Evolutionary conservation across 371 early-diverging fungal genomes (phyloP).

Genomic region (Apophysomyces sp.): DNA sequence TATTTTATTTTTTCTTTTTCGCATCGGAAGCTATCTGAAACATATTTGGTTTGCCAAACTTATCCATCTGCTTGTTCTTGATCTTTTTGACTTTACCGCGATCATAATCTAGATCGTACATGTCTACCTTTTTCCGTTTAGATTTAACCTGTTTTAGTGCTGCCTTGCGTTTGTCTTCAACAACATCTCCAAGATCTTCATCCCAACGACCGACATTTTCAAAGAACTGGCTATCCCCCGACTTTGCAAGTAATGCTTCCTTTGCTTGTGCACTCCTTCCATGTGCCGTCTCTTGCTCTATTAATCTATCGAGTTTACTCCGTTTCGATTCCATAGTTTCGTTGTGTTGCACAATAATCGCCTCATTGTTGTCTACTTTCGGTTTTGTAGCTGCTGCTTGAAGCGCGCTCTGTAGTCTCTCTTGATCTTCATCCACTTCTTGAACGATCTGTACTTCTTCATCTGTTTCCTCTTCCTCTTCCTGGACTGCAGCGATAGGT

Average conservation of each 20-base stretch:
- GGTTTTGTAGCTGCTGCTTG: conserved; percentile 41
- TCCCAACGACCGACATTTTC: conserved; percentile 52
- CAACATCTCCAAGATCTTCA: conserved; percentile 25
- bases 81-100: conserved; percentile 78
- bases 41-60: conserved; percentile 39
- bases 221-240: conserved; percentile 35
- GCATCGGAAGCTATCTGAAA: conserved; percentile 41
- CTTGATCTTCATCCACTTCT: conserved; percentile 31
- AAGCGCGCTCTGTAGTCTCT: conserved; percentile 25
- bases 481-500: conserved; percentile 1
- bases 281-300: conserved; percentile 42
- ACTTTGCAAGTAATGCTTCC: conserved; percentile 30
- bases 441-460: conserved; percentile 2
- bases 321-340: conserved; percentile 55
- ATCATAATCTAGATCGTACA: conserved; percentile 75
- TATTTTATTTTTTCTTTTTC: conserved; percentile 10
- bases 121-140: conserved; percentile 60
- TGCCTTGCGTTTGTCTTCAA: conserved; percentile 33
- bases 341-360: conserved; percentile 51
- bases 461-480: conserved; percentile 15
- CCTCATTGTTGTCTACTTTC: conserved; percentile 26
- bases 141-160: conserved; percentile 48
- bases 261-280: conserved; percentile 52
- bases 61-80: conserved; percentile 52
- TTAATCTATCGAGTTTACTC: conserved; percentile 50